Conservation (phyloP, 2,329 filamentous ascomycete species). For the Fusarium euwallaceae region DNA sequence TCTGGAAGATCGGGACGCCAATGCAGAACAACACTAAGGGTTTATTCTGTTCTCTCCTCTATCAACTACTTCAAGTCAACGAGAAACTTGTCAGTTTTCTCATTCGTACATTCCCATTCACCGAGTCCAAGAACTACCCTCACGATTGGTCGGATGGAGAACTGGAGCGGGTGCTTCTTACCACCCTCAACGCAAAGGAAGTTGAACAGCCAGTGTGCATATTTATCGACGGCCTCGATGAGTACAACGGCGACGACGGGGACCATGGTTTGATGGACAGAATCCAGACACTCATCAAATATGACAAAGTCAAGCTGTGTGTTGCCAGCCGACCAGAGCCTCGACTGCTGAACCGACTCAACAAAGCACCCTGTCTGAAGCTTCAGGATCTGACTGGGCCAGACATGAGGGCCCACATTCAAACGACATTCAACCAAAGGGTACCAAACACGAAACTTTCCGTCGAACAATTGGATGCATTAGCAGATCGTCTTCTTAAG, state of each 20-base stretch:
- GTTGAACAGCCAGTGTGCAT: background rate
- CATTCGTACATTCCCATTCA: background rate
- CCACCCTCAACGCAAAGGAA: background rate
- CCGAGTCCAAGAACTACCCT: background rate
- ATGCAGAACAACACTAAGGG: background rate
- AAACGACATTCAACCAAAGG: background rate
- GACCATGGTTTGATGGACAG: background rate
- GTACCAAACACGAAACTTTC: background rate
- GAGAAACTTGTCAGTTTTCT: background rate
- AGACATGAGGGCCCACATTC: background rate
- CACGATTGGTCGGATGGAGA: background rate
- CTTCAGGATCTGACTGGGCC: slow-evolving; percentile 6
- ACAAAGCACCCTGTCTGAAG: background rate
- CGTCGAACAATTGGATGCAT: background rate
- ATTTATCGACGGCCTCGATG: slow-evolving; percentile 21
- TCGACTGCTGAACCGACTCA: background rate
- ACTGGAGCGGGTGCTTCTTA: background rate
- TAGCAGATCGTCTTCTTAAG: background rate
- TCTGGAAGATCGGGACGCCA: background rate
- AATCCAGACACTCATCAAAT: background rate
- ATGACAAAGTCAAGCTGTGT: slow-evolving; percentile 4
- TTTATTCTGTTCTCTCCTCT: background rate
- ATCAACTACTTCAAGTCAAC: background rate
- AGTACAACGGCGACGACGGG: background rate
- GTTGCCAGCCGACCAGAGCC: slow-evolving; percentile 8